Evolutionary conservation across 1,284 basidiomycete genomes (phyloP), one percentile per base, ranked within the genome.

Genomic region (Ganoderma boninense): DNA sequence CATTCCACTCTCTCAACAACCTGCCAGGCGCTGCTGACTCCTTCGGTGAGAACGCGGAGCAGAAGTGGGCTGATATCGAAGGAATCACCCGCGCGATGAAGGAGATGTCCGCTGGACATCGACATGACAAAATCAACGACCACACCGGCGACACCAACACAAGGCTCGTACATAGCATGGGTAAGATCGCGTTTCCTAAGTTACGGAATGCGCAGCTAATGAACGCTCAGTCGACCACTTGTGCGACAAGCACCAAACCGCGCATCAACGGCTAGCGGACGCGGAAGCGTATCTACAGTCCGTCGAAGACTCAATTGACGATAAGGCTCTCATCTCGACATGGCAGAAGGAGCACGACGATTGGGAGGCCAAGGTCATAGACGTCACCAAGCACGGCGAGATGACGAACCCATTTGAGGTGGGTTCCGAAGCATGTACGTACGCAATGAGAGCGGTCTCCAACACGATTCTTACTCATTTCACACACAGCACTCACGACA

Each of bases 51-150:
- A 69, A 66, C 0, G 40, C 52, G 0, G 77, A 79, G 56, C 70
- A 69, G 0, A 60, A 70, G 0, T 79, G 77, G 77, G 46, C 46
- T 0, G 20, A 49, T 8, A 49, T 49, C 20, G 46, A 49, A n/a
- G n/a, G n/a, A n/a, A n/a, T n/a, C n/a, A n/a, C n/a, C n/a, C n/a
- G n/a, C n/a, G n/a, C n/a, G n/a, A 14, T 77, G 13, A 65, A 71
- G 5, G 75, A 77, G 44, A 79, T 79, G 78, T 67, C 69, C 2
- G 32, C 69, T 0, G 75, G 75, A 5, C 67, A 75, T 60, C 65
- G 76, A 0, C 68, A 73, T 6, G 75, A 79, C 64, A 69, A 67
- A 3, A 38, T 81, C 6, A 75, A 80, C 32, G 75, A 75, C 26
- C 67, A 67, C 18, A 14, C 0, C 7, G 56, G n/a, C 46, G 46